Evolutionary conservation across 23 red algal genomes (phyloP).

Genomic region (Chondrus crispus): DNA sequence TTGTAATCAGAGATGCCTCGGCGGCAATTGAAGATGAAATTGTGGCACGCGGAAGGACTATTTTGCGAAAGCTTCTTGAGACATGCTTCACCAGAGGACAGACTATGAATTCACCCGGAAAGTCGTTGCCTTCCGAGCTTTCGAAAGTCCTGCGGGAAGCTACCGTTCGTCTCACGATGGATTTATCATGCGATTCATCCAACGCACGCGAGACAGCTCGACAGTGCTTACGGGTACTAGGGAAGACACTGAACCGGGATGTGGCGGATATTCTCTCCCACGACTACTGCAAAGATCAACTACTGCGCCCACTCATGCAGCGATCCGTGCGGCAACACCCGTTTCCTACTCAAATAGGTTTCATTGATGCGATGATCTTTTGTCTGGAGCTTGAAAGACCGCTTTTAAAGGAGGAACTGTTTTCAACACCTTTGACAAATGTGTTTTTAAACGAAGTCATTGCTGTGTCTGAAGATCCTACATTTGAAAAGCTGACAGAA

Average conservation of each 20-base stretch:
- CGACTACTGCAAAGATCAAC: slow-evolving; percentile 41
- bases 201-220: slow-evolving; percentile 51
- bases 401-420: slow-evolving; percentile 45
- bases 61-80: neutral
- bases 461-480: slow-evolving; percentile 74
- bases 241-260: neutral
- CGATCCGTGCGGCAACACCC: slow-evolving; percentile 72
- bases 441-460: slow-evolving; percentile 49
- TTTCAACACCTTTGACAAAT: slow-evolving; percentile 10
- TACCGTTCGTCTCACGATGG: slow-evolving; percentile 8
- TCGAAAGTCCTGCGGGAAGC: slow-evolving; percentile 34
- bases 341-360: slow-evolving; percentile 75
- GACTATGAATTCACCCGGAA: neutral
- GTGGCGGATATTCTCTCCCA: slow-evolving; percentile 36
- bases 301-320: slow-evolving; percentile 58
- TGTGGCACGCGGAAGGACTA: neutral
- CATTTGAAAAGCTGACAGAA: slow-evolving; percentile 69
- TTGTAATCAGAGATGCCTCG: slow-evolving; percentile 13
- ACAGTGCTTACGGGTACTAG: slow-evolving; percentile 18
- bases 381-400: slow-evolving; percentile 53
- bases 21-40: neutral
- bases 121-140: neutral
- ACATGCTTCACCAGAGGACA: neutral
- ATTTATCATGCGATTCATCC: slow-evolving; percentile 24
- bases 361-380: slow-evolving; percentile 62